Evolutionary conservation across 305 asterid species (phyloP), one percentile per base, ranked within the genome.

Genomic region (Ajuga reptans): DNA sequence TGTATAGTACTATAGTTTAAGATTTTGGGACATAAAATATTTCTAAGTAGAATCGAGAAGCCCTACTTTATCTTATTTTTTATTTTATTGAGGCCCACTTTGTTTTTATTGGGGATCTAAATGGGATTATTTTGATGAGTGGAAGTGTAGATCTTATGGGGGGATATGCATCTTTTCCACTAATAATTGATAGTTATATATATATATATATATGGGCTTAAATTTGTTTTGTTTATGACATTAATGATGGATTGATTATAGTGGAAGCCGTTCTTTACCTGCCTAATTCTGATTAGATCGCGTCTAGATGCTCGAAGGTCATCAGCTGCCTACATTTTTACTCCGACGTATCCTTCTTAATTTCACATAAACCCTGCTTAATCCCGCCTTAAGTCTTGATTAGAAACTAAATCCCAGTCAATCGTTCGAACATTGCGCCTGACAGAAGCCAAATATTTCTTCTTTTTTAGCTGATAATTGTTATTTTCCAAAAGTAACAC

Each of bases 121-220:
- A 52, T 42, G 58, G 34, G 76, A 57, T 54, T 63, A 21, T 68
- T 54, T 76, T 55, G 46, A 46, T 21, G 71, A 6, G 47, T 57
- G 37, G 27, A 64, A 69, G 76, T 64, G 66, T 46, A n/a, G 51
- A 54, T 64, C 68, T 69, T 1, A 57, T 66, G 82, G 45, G 69
- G 66, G 63, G 74, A 41, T 75, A 69, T 73, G 64, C 52, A 53
- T 58, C 73, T 75, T 83, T 78, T 70, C 83, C 76, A 64, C 83
- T 89, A 88, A 88, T 88, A 76, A 88, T 88, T 88, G 90, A 79
- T 21, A 76, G 72, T 80, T 73, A 66, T 43, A n/a, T n/a, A n/a
- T n/a, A n/a, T n/a, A n/a, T n/a, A n/a, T n/a, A n/a, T n/a, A n/a
- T n/a, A 39, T 43, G 58, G 61, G 71, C 42, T 37, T 64, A 68